A percentile compares a stretch with the other conserved stretches of the same genome.
phyloP scores from a whole-genome alignment of 768 basidiomycete genomes.

The Phaeotremella fagi region DNA sequence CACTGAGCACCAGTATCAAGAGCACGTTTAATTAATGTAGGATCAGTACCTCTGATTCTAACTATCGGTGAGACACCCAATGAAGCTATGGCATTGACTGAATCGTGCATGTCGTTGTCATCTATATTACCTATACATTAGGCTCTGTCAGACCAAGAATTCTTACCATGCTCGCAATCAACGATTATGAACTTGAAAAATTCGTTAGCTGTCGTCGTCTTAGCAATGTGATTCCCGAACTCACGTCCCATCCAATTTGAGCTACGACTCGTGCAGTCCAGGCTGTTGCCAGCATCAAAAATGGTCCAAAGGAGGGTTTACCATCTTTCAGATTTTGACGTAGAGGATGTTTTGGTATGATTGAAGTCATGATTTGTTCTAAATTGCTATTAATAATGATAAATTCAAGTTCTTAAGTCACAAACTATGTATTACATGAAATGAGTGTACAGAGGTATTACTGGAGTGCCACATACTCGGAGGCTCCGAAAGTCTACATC shows the following conservation, averaged over 20 bases:
- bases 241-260: not conserved
- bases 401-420: no score
- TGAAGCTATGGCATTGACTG: slow-evolving; percentile 19
- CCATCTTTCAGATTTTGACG: no score
- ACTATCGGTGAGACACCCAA: slow-evolving; percentile 23
- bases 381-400: no score
- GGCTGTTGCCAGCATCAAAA: no score
- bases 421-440: no score
- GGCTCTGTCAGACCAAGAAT: not conserved
- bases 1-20: slow-evolving; percentile 32
- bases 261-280: not conserved
- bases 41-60: slow-evolving; percentile 12
- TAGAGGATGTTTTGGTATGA: no score
- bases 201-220: no score
- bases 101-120: slow-evolving; percentile 28
- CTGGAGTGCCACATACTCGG: no score
- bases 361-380: no score
- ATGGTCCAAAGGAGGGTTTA: no score
- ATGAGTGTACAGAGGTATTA: no score
- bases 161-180: slow-evolving; percentile 22
- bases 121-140: slow-evolving; percentile 6
- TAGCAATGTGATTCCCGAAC: not conserved
- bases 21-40: slow-evolving; percentile 24
- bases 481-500: no score
- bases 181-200: slow-evolving; percentile 10